Base-by-base conservation (phyloP, 2,329 filamentous ascomycete species). In the Sclerotiophoma versabilis region DNA sequence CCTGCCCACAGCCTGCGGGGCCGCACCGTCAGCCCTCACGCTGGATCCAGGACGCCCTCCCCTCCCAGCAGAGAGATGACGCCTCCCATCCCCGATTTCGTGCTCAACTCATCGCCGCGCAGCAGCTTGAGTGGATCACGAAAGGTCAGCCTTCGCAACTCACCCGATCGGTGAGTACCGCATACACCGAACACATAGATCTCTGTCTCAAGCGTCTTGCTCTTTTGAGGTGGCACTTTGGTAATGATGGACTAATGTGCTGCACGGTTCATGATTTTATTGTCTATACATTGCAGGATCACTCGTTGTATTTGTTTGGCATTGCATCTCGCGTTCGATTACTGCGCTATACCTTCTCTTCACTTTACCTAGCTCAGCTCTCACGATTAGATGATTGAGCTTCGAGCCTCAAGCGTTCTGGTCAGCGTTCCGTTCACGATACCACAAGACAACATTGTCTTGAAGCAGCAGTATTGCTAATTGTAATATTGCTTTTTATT, bases 71-170 rank as follows among this genome's bases (percentile, higher is more conserved):
- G 75, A 14, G 69, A 64, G 20, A 73, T 76, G 68, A 77, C 75
- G 2, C 75, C 75, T 26, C 74, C 75, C 3, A 76, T 80, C 19
- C 77, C 77, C 0, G 75, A 77, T 26, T 79, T 77, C 56, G 70
- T 80, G 9, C 68, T 79, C 22, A 73, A 73, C 37, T 71, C 75
- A 9, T 76, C 75, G 5, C 69, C 73, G 15, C 64, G 76, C 32
- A 75, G 69, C 55, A 78, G 76, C 56, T 57, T 72, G 48, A 71
- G 64, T 45, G 63, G 65, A 17, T 63, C 64, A 19, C 60, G 63
- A 25, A 73, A 68, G 52, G 63, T 74, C 23, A 68, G 58, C 26
- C 57, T 74, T 1, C 64, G 70, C 32, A 56, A 53, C 34, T 64
- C 63, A 22, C 57, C 60, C 25, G 62, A 65, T 34, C 52, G 58